A percentile compares a stretch with the other conserved stretches of the same genome.
These are phyloP conservation scores for Phytophthora pisi DNA, from an alignment of 352 stramenopile genomes.

Conservation along the genomic window DNA sequence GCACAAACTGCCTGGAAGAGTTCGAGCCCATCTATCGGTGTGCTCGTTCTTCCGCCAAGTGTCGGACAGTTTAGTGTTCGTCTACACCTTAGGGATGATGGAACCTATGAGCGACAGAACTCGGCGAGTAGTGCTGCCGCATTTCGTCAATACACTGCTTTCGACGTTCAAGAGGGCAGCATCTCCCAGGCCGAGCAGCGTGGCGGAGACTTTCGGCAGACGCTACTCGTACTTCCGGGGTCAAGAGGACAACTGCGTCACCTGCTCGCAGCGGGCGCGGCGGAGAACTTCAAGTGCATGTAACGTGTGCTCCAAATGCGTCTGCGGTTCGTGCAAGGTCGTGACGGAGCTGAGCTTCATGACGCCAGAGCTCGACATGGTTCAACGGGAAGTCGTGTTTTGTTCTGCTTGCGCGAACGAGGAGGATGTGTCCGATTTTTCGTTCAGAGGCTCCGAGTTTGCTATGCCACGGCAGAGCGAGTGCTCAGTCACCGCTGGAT, in stretches of 20 bases:
- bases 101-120: conserved; percentile 20
- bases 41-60: conserved; percentile 44
- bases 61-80: conserved; percentile 15
- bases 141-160: conserved; percentile 29
- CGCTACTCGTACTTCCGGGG: neutral
- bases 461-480: too few species aligned
- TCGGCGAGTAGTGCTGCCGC: conserved; percentile 19
- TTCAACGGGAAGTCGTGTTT: conserved; percentile 33
- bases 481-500: too few species aligned
- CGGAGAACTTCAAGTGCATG: conserved; percentile 15
- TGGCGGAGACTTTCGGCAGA: neutral
- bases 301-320: conserved; percentile 30
- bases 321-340: conserved; percentile 36
- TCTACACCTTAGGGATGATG: conserved; percentile 32
- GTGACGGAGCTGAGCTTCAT: conserved; percentile 39
- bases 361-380: conserved; percentile 32
- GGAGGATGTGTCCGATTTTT: conserved; percentile 10
- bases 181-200: neutral
- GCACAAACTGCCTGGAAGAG: conserved; percentile 8
- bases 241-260: conserved; percentile 14
- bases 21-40: conserved; percentile 41
- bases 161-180: conserved; percentile 24
- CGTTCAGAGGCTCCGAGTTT: neutral
- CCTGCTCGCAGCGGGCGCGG: conserved; percentile 15
- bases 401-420: conserved; percentile 28